A percentile compares a stretch with the other conserved stretches of the same genome.
These are phyloP conservation scores for Candida suzukii DNA, from an alignment of 805 yeast species.

Conservation along the genomic window DNA sequence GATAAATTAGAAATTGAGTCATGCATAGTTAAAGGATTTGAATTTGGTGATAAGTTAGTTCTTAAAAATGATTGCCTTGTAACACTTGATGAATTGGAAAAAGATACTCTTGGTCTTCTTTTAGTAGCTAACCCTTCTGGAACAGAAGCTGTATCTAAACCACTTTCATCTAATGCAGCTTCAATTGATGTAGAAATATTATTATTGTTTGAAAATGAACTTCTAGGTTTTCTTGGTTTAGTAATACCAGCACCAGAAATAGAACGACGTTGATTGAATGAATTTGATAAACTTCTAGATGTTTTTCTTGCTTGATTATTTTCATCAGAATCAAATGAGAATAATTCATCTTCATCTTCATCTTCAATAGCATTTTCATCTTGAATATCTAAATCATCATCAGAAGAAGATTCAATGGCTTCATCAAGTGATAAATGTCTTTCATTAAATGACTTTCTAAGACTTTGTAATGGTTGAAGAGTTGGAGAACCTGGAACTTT, in stretches of 20 bases:
- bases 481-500: slow-evolving; percentile 36
- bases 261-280: slow-evolving; percentile 16
- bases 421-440: slow-evolving; percentile 27
- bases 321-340: slow-evolving; percentile 19
- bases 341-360: slow-evolving; percentile 28
- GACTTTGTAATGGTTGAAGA: slow-evolving; percentile 20
- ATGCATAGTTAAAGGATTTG: slow-evolving; percentile 17
- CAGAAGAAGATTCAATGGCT: slow-evolving; percentile 32
- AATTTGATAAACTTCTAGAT: background rate
- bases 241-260: slow-evolving; percentile 22
- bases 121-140: slow-evolving; percentile 17
- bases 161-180: background rate
- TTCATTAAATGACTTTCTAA: slow-evolving; percentile 22
- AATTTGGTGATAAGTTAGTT: slow-evolving; percentile 22
- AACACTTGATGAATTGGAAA: slow-evolving; percentile 25
- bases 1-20: slow-evolving; percentile 21
- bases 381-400: slow-evolving; percentile 27
- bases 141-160: slow-evolving; percentile 16
- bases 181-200: background rate
- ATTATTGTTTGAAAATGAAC: slow-evolving; percentile 20
- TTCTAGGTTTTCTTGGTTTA: slow-evolving; percentile 27
- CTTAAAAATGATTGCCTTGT: slow-evolving; percentile 34
- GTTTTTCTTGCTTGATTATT: slow-evolving; percentile 2
- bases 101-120: slow-evolving; percentile 27
- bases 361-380: slow-evolving; percentile 33